phyloP scores from a whole-genome alignment of 1,139 yeast species.

The Wickerhamomyces sp. region DNA sequence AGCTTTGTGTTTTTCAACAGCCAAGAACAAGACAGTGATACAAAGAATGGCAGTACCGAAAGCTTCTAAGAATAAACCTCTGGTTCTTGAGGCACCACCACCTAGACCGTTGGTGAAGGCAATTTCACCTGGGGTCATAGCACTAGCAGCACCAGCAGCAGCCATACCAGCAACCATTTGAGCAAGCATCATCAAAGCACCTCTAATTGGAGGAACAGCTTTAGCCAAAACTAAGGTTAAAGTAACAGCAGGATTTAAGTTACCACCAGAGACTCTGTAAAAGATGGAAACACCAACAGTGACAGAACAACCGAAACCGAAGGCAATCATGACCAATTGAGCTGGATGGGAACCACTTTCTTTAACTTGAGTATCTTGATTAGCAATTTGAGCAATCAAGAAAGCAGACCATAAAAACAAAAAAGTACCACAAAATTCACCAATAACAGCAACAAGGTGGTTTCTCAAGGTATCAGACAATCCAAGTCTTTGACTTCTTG shows the following conservation, averaged over 20 bases:
- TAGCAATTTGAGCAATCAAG: conserved; percentile 81
- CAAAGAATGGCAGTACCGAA: conserved; percentile 74
- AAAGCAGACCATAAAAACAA: conserved; percentile 79
- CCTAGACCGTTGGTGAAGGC: conserved; percentile 71
- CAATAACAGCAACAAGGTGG: conserved; percentile 48
- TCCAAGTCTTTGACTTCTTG: conserved; percentile 27
- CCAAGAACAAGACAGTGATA: conserved; percentile 73
- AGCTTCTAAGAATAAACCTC: conserved; percentile 81
- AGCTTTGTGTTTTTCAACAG: conserved; percentile 77
- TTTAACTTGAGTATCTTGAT: conserved; percentile 50
- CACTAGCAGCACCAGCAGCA: conserved; percentile 87
- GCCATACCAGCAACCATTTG: conserved; percentile 87
- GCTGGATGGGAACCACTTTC: conserved; percentile 54
- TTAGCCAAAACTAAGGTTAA: conserved; percentile 64
- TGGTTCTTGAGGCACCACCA: conserved; percentile 63
- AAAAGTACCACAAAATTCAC: conserved; percentile 84
- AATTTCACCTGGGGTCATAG: conserved; percentile 80
- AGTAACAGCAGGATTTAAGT: conserved; percentile 87
- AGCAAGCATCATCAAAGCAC: conserved; percentile 55
- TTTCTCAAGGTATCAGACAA: conserved; percentile 41
- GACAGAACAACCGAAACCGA: conserved; percentile 86
- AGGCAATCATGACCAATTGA: conserved; percentile 71
- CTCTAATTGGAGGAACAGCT: conserved; percentile 72
- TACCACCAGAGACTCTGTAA: conserved; percentile 84
- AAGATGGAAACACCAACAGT: conserved; percentile 71